phyloP scores from a whole-genome alignment of 345 rosid genomes.

The Jatropha curcas region DNA sequence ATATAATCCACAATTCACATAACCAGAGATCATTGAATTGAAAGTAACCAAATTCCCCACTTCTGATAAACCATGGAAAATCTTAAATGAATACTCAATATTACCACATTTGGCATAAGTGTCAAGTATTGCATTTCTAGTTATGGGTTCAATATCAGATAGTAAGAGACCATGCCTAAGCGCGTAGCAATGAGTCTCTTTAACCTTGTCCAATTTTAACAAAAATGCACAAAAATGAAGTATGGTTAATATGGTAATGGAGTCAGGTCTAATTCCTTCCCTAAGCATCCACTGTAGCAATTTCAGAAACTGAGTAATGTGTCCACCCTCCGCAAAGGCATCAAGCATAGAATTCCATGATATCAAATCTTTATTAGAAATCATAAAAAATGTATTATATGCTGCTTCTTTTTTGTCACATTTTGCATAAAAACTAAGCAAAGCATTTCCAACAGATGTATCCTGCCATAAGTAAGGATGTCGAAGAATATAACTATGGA shows the following conservation, averaged over 20 bases:
- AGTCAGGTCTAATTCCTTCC: constrained; percentile 55
- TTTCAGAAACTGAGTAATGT: constrained; percentile 41
- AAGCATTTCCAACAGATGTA: constrained; percentile 48
- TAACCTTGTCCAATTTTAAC: constrained; percentile 44
- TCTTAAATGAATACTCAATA: constrained; percentile 53
- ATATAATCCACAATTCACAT: constrained; percentile 49
- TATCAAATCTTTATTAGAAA: constrained; percentile 47
- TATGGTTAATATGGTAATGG: constrained; percentile 46
- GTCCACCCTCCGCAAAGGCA: constrained; percentile 41
- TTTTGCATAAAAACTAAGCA: constrained; percentile 67
- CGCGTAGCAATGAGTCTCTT: constrained; percentile 72
- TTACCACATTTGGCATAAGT: constrained; percentile 72
- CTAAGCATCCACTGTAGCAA: constrained; percentile 45
- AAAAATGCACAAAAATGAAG: constrained; percentile 36
- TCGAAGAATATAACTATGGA: constrained; percentile 48
- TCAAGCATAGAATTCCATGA: constrained; percentile 70
- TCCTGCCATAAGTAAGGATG: constrained; percentile 39
- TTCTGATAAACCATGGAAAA: constrained; percentile 53
- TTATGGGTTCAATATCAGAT: constrained; percentile 38
- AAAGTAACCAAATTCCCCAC: constrained; percentile 51
- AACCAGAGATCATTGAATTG: constrained; percentile 66
- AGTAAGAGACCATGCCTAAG: constrained; percentile 48
- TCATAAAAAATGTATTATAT: constrained; percentile 42
- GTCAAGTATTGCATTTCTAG: constrained; percentile 67
- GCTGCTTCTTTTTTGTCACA: constrained; percentile 54